Evolutionary conservation across 306 rosid genomes (phyloP).

Genomic region (Ammopiptanthus mongolicus): DNA sequence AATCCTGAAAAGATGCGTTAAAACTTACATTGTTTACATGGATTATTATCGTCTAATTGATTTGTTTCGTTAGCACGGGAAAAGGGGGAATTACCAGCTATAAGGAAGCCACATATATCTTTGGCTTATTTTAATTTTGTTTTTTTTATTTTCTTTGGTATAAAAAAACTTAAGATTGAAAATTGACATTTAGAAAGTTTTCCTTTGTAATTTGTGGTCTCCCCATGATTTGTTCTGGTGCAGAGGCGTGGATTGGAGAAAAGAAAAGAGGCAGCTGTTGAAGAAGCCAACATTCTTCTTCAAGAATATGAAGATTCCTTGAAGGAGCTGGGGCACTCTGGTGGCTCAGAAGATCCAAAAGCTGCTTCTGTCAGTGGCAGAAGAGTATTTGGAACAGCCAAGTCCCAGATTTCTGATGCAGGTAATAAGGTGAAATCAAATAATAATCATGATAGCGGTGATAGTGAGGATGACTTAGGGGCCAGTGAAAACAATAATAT

Average conservation of each 20-base stretch:
- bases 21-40: neutral
- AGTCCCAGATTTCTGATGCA: constrained; percentile 39
- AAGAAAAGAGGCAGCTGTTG: constrained; percentile 65
- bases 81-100: neutral
- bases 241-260: constrained; percentile 81
- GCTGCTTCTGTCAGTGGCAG: constrained; percentile 55
- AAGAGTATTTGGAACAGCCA: constrained; percentile 66
- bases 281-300: constrained; percentile 74
- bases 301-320: constrained; percentile 62
- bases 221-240: constrained; percentile 26
- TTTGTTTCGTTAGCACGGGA: neutral
- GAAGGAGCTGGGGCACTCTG: constrained; percentile 51
- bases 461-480: constrained; percentile 62
- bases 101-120: neutral
- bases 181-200: neutral
- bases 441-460: constrained; percentile 52
- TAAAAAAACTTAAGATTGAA: constrained; percentile 3
- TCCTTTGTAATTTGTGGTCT: constrained; percentile 6
- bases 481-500: constrained; percentile 25
- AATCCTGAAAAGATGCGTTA: neutral
- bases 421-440: constrained; percentile 43
- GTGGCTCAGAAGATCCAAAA: constrained; percentile 39
- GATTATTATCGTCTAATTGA: neutral
- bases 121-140: neutral
- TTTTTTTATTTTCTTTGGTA: neutral